Base-by-base conservation (phyloP, 108 stramenopile genomes). In the Cylindrotheca fusiformis region DNA sequence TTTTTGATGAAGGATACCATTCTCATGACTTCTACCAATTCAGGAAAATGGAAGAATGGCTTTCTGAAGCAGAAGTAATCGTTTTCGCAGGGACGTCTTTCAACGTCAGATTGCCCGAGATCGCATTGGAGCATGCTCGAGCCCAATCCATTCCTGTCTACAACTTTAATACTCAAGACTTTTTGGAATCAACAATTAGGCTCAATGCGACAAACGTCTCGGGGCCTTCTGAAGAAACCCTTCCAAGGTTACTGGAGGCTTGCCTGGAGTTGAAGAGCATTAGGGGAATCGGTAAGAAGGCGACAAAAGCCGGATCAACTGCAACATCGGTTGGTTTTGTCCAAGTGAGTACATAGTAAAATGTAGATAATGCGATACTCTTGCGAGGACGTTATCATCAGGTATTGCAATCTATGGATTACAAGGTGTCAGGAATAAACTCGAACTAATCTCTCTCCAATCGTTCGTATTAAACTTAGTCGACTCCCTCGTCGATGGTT, bases 1-100 rank as follows among this genome's bases (percentile, higher is more conserved):
- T 84, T 46, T 88, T 88, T 62, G 87, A 88, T 48, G 87, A 88
- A 75, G 81, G 81, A 1, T 88, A 88, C 71, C 87, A 88, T 48
- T 71, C 81, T 3, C 87, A 88, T 52, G 71, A 66, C n/a, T 78
- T 76, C 68, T 88, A 88, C 64, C 72, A 81, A 56, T 88, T 88
- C 53, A 60, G 74, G 65, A 58, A 52, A 52, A 83, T 83, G 83
- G 87, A 88, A 63, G 58, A 65, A 25, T 82, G 75, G 72, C 57
- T 88, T 12, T 69, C 73, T 5, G 41, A 76, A 3, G 74, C 77
- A 0, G 63, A 70, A 23, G 81, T 74, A 10, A 55, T 88, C 28
- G 80, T 88, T 1, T 88, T 88, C 58, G 69, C 80, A 4, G 87
- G 87, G 2, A 88, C 87, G 10, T 71, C 69, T 6, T 88, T 85